Base-by-base conservation (phyloP, 1,284 basidiomycete genomes). In the Cystobasidiaceae sp. region DNA sequence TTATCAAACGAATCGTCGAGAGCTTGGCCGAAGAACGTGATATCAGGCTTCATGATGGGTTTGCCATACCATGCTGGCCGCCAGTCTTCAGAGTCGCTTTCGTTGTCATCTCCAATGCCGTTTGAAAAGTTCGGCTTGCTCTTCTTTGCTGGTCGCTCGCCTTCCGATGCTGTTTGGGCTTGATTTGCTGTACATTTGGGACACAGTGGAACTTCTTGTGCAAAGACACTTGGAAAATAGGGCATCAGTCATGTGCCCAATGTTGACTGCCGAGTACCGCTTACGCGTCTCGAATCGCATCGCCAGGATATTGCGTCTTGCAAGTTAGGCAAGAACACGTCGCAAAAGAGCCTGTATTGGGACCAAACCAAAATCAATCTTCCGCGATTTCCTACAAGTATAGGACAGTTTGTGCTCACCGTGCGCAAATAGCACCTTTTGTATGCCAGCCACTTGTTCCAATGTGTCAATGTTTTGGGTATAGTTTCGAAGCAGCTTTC, bases 1-100 rank as follows among this genome's bases (percentile, higher is more conserved):
- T 83, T 80, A 72, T 96, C 91, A 73, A 96, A 97, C 1, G 50
- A 37, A 23, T 85, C 84, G 71, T 89, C 86, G 15, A 86, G 85
- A 5, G 98, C 82, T 67, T 51, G 89, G 32, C 90, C 90, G 71
- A 97, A 97, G 79, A 97, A 97, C 0, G 91, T 94, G 68, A 97
- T 97, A 74, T 94, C 91, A n/a, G 70, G 70, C 32, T 78, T 79
- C 82, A 83, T 28, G 82, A 78, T 66, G 81, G 78, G 54, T 78
- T 80, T 43, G 80, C 82, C 51, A 77, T 80, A 69, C 86, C 85
- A 67, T 84, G 85, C 70, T 84, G 85, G 59, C n/a, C 73, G 75
- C 32, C 73, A 71, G 1, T 87, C 76, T 39, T 76, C 76, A 17
- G 76, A 75, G 23, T 77, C 77, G 30, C 72, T 74, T 8, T 75